Base-by-base conservation (phyloP, 148 eudicot species). In the Hydrangea macrophylla region DNA sequence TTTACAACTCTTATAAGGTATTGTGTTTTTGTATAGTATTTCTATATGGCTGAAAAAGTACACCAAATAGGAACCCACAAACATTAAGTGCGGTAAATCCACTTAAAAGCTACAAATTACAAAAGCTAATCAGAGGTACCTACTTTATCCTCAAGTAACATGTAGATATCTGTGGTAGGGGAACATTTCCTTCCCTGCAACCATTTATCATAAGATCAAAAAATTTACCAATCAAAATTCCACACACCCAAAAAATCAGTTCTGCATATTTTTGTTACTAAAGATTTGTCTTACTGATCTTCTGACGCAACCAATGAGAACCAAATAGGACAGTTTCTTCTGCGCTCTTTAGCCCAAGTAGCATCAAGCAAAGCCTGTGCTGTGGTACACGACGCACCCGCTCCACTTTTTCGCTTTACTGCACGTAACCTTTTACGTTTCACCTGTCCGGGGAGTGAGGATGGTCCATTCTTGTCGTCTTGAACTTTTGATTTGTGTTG, bases 101-200 rank as follows among this genome's bases (percentile, higher is more conserved):
- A 23, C 32, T 54, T 27, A 53, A 51, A 65, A 44, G 36, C 44
- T 32, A 53, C 2, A 54, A 32, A 25, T 24, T 56, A 40, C 33
- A 28, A 15, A 12, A 7, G 36, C 53, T n/a, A 54, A 62, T 42
- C 48, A 68, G 45, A 28, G 33, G 51, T 77, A 86, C 97, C 85
- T 61, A 92, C 97, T 87, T 87, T 69, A 92, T 82, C 79, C 96
- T 83, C 78, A 92, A 76, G 79, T 80, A 92, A 65, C 89, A 78
- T 30, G 89, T 79, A 73, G 97, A 65, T 42, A 85, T 71, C 81
- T 89, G 97, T 25, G 90, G 92, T 79, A 92, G 79, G 32, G 90
- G 82, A 39, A 73, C 78, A 51, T 64, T 80, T 77, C 85, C 90
- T 69, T 76, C 90, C 90, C 97, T 92, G 85, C 37, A 60, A 78